Conservation (phyloP, 192 early-diverging fungal species). For the Umbelopsis ramanniana region DNA sequence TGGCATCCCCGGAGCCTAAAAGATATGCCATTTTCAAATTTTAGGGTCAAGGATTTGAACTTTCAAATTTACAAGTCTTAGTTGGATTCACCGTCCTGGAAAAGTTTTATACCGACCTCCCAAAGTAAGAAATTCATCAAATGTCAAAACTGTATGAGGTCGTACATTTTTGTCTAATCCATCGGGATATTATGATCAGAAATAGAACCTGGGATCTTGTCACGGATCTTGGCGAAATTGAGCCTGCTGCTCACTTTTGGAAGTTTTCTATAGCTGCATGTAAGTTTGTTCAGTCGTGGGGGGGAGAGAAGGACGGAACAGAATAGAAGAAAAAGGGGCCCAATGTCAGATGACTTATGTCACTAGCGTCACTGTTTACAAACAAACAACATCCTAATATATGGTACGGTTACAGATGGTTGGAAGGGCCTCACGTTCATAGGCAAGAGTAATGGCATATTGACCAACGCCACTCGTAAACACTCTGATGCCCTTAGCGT, state of each 20-base stretch:
- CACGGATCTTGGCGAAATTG: constrained; percentile 39
- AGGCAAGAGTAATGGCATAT: constrained; percentile 69
- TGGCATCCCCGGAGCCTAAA: neutral
- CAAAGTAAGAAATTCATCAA: constrained; percentile 6
- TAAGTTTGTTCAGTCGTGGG: constrained; percentile 19
- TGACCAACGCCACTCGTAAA: constrained; percentile 67
- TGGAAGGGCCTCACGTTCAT: constrained; percentile 80
- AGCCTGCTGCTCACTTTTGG: constrained; percentile 48
- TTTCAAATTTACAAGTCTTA: constrained; percentile 67
- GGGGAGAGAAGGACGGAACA: neutral
- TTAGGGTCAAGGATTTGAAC: constrained; percentile 75
- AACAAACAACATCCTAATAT: neutral
- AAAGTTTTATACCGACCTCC: constrained; percentile 59
- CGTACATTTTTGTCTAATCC: neutral
- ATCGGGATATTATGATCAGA: neutral
- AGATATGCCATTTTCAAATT: neutral
- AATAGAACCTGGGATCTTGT: constrained; percentile 52
- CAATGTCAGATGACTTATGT: neutral
- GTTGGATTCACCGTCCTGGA: constrained; percentile 72
- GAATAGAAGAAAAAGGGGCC: neutral
- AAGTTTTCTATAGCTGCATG: constrained; percentile 54
- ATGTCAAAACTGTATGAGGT: neutral
- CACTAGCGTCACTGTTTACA: neutral
- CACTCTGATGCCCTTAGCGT: constrained; percentile 73
- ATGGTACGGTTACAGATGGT: constrained; percentile 41